phyloP scores from a whole-genome alignment of 1,284 basidiomycete genomes.

The Takashimella koratensis region DNA sequence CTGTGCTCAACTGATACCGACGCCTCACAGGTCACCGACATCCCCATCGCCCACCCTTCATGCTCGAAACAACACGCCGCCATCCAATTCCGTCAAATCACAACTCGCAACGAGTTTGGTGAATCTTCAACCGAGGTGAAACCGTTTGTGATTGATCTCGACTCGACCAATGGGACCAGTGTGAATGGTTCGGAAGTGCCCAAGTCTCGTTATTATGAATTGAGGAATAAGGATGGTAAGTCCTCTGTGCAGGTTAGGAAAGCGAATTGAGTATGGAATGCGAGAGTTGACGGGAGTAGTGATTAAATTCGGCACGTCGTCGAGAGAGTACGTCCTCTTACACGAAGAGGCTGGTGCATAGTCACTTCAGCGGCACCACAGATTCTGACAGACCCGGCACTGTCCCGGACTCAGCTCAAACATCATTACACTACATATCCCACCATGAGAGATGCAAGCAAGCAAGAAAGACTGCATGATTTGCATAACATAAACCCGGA shows the following conservation, averaged over 20 bases:
- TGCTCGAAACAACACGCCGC: conserved; percentile 98
- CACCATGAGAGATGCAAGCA: no score
- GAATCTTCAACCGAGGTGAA: conserved; percentile 70
- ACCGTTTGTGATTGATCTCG: conserved; percentile 93
- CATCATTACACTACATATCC: no score
- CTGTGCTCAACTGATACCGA: background rate
- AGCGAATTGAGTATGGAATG: no score
- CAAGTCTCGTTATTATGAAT: conserved; percentile 82
- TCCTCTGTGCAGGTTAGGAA: conserved; percentile 1
- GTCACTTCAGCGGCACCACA: background rate
- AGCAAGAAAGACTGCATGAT: no score
- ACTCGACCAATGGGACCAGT: conserved; percentile 89
- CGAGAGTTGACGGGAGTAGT: conserved; percentile 53
- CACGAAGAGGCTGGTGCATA: conserved; percentile 62
- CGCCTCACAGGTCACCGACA: conserved; percentile 61
- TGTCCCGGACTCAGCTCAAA: no score
- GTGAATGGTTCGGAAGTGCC: conserved; percentile 88
- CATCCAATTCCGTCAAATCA: conserved; percentile 85
- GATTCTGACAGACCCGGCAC: no score
- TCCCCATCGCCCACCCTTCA: conserved; percentile 89
- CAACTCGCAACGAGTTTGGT: conserved; percentile 84
- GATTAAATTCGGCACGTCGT: conserved; percentile 84
- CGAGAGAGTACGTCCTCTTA: conserved; percentile 81
- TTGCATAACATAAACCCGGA: no score
- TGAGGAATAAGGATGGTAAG: conserved; percentile 80